Evolutionary conservation across 805 yeast genomes (phyloP).

Genomic region (Tetrapisispora pingtungensis): DNA sequence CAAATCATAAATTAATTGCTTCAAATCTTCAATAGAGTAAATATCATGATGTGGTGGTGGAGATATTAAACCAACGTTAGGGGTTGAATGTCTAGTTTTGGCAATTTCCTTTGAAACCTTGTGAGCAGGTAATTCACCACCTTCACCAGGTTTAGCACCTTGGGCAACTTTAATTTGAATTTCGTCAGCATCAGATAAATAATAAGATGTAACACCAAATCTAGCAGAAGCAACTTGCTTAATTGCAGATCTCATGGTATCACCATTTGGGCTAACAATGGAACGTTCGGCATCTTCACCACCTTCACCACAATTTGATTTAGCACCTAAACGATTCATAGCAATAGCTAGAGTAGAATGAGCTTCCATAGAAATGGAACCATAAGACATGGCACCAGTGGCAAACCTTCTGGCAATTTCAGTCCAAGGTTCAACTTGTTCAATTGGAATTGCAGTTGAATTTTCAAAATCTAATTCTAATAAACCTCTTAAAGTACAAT

Average conservation of each 20-base stretch:
- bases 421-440: constrained; percentile 99
- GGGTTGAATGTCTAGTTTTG: constrained; percentile 91
- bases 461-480: constrained; percentile 77
- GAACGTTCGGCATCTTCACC: constrained; percentile 96
- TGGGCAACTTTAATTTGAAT: constrained; percentile 98
- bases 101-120: constrained; percentile 85
- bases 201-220: constrained; percentile 94
- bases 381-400: constrained; percentile 99
- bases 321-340: constrained; percentile 96
- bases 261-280: constrained; percentile 70
- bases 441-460: constrained; percentile 75
- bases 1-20: constrained; percentile 91
- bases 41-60: constrained; percentile 99
- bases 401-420: constrained; percentile 95
- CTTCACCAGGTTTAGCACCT: constrained; percentile 99
- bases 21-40: constrained; percentile 94
- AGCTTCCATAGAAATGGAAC: constrained; percentile 97
- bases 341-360: constrained; percentile 97
- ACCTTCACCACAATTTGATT: constrained; percentile 98
- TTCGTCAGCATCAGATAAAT: constrained; percentile 93
- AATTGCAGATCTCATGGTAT: constrained; percentile 97
- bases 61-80: constrained; percentile 92
- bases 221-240: constrained; percentile 97
- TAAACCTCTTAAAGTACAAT: constrained; percentile 89
- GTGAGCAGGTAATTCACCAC: constrained; percentile 96